Evolutionary conservation across 1,139 yeast genomes (phyloP), one percentile per base, ranked within the genome.

Genomic region (Debaryomycetaceae sp.): DNA sequence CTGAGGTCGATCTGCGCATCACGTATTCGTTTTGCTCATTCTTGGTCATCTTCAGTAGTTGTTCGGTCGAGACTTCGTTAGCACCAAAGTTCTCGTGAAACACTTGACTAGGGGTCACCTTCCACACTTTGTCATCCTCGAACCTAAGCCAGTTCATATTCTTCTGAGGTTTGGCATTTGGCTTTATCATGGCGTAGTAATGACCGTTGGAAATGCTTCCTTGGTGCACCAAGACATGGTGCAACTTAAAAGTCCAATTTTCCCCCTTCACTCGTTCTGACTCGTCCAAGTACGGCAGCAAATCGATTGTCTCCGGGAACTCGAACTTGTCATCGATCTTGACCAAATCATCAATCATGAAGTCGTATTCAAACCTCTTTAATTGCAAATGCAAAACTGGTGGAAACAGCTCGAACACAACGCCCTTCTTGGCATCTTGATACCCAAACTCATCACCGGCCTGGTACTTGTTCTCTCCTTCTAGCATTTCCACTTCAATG

Each of bases 151-250:
- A 93, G 15, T 75, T 63, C 4, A 25, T 17, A 34, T 79, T 77
- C 25, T 15, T 13, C 11, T 25, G 14, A 4, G n/a, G n/a, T 7
- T 46, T 32, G 1, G 74, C 64, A 22, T 71, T 70, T 2, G 98
- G 97, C 51, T 82, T 88, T 34, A 93, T 79, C 76, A 91, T 72
- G 0, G 98, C 93, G 51, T 91, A 91, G 54, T 91, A 91, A 51
- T 91, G 99, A 16, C 99, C 99, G 32, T 91, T 85, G 15, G 95
- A 84, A 34, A 91, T 81, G 49, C 89, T 95, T 39, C 99, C 99
- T 32, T 89, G 83, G 52, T 91, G 99, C 5, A 91, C 97, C 37
- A 91, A 65, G 2, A 93, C 98, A 7, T 96, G 96, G 52, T 91
- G 96, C 27, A 91, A 61, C 35, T 78, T 78, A 53, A 91, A 91